These are phyloP conservation scores for Aspergillus quadrilineatus DNA, from an alignment of 2,329 filamentous ascomycete species.

Conservation along the genomic window DNA sequence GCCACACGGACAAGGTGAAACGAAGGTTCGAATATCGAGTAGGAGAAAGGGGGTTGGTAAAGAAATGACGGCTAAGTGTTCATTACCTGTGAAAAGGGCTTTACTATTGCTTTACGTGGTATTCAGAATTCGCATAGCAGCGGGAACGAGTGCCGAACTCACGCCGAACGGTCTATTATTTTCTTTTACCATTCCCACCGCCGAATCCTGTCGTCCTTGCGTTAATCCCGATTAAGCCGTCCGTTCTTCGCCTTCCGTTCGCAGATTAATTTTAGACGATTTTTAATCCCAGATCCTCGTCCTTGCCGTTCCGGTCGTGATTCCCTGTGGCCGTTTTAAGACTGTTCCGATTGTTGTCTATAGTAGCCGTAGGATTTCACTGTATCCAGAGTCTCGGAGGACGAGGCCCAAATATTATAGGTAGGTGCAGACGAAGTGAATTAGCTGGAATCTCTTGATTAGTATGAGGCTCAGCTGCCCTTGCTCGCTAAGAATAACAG, in stretches of 20 bases:
- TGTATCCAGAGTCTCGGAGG: not conserved
- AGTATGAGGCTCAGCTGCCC: not conserved
- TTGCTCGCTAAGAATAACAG: not conserved
- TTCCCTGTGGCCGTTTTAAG: constrained; percentile 4
- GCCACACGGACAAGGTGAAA: constrained; percentile 11
- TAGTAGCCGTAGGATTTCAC: constrained; percentile 13
- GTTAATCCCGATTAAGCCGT: constrained; percentile 23
- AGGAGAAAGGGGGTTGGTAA: not conserved
- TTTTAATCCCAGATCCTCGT: constrained; percentile 18
- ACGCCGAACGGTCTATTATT: constrained; percentile 26
- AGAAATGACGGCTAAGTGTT: constrained; percentile 14
- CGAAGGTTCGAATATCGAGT: constrained; percentile 14
- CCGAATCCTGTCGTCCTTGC: constrained; percentile 25
- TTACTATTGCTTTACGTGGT: constrained; percentile 19
- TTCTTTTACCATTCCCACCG: constrained; percentile 17
- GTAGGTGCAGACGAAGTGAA: not conserved
- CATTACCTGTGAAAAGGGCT: constrained; percentile 8
- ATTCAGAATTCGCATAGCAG: constrained; percentile 33
- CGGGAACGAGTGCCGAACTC: constrained; percentile 28
- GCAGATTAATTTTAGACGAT: constrained; percentile 27
- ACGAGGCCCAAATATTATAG: not conserved
- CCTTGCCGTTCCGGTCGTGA: constrained; percentile 17
- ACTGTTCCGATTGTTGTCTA: not conserved
- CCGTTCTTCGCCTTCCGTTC: constrained; percentile 24
- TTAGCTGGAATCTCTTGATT: not conserved